These are phyloP conservation scores for Inonotus obliquus DNA, from an alignment of 1,284 basidiomycete genomes.

Conservation along the genomic window DNA sequence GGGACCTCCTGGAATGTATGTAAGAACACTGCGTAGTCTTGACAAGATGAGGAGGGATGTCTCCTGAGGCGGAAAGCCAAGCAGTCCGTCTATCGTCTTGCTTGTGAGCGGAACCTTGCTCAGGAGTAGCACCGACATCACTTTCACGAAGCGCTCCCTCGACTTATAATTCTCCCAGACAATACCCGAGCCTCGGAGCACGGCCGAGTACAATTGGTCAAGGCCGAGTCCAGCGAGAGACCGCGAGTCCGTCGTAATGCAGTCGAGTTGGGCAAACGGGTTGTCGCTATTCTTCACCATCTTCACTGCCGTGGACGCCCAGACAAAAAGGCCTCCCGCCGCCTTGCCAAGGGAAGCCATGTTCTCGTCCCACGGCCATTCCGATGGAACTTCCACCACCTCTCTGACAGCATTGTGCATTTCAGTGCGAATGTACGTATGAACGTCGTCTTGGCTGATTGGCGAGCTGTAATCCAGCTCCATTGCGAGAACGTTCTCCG, in stretches of 20 bases:
- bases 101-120: not conserved
- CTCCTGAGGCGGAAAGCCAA: not conserved
- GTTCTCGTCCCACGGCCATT: conserved; percentile 4
- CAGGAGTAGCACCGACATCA: not conserved
- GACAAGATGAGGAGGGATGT: not conserved
- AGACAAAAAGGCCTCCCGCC: conserved; percentile 1
- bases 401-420: not conserved
- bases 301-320: not conserved
- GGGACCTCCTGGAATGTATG: not conserved
- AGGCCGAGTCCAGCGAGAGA: not conserved
- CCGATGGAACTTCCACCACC: not conserved
- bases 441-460: not conserved
- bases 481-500: not conserved
- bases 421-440: not conserved
- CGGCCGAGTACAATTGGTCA: not conserved
- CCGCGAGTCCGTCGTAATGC: not conserved
- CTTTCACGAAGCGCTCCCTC: not conserved
- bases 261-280: not conserved
- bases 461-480: not conserved
- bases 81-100: not conserved
- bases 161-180: not conserved
- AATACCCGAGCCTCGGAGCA: not conserved
- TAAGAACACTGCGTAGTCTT: not conserved
- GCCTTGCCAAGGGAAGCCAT: not conserved
- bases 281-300: not conserved